Conservation (phyloP, 2,329 filamentous ascomycete species). For the Trichoderma simmonsii region DNA sequence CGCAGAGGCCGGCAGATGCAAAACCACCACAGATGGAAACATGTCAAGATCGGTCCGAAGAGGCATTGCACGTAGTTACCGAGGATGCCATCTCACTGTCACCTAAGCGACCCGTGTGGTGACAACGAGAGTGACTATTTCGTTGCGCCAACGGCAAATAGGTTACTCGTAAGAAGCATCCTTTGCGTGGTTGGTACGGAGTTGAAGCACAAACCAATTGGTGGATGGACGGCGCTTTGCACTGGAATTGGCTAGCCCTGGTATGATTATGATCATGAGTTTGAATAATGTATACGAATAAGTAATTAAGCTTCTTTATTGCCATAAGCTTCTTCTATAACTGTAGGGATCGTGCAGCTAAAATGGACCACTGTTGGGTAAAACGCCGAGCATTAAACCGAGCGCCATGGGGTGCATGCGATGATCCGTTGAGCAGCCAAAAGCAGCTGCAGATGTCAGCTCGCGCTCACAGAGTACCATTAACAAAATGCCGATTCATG, state of each 20-base stretch:
- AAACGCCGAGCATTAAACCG: conserved; percentile 7
- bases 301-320: conserved; percentile 8
- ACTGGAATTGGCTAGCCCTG: background rate
- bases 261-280: background rate
- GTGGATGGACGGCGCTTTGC: background rate
- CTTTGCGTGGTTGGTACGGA: background rate
- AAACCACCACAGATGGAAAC: background rate
- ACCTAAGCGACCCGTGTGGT: background rate
- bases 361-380: background rate
- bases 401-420: background rate
- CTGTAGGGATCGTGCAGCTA: background rate
- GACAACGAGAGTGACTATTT: background rate
- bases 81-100: background rate
- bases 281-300: background rate
- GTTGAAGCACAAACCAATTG: background rate
- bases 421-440: background rate
- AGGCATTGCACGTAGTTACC: background rate
- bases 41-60: conserved; percentile 1
- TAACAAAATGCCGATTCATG: background rate
- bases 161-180: background rate
- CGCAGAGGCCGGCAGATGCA: background rate
- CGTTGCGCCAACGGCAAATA: background rate
- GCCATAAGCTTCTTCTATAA: background rate
- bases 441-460: background rate
- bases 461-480: background rate